phyloP scores from a whole-genome alignment of 805 yeast genomes.

The Starmerella apis region DNA sequence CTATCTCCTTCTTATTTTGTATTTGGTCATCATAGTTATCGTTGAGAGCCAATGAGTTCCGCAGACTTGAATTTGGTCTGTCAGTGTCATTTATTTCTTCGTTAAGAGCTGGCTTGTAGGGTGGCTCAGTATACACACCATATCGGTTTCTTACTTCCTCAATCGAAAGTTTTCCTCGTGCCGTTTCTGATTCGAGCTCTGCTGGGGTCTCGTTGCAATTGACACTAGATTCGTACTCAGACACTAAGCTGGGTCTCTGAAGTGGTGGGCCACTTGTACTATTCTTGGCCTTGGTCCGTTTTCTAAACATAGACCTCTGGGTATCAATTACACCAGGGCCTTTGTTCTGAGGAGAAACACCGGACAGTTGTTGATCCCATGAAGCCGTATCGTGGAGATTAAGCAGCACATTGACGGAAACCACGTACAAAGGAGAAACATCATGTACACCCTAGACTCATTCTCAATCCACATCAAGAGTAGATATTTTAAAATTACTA shows the following conservation, averaged over 20 bases:
- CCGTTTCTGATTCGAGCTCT: not conserved
- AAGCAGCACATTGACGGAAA: not conserved
- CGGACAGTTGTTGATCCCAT: not conserved
- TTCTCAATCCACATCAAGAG: too few species aligned
- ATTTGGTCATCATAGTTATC: not conserved
- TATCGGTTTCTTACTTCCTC: not conserved
- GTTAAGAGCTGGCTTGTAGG: too few species aligned
- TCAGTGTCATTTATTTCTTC: too few species aligned
- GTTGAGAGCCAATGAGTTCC: too few species aligned
- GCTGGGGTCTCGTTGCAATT: not conserved
- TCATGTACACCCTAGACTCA: too few species aligned
- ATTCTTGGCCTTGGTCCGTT: conserved; percentile 13
- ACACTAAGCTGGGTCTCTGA: not conserved
- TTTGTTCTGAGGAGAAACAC: not conserved
- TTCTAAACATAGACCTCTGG: conserved; percentile 20
- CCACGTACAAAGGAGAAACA: too few species aligned
- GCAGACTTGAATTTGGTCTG: too few species aligned
- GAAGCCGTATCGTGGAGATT: not conserved
- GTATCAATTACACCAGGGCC: not conserved
- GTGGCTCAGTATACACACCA: too few species aligned
- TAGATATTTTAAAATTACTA: too few species aligned
- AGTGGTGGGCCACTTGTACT: not conserved
- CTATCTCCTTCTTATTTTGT: not conserved
- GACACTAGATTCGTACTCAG: not conserved
- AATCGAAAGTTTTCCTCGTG: not conserved